Evolutionary conservation across 2,329 filamentous ascomycete genomes (phyloP).

Genomic region (Trichoderma asperellum): DNA sequence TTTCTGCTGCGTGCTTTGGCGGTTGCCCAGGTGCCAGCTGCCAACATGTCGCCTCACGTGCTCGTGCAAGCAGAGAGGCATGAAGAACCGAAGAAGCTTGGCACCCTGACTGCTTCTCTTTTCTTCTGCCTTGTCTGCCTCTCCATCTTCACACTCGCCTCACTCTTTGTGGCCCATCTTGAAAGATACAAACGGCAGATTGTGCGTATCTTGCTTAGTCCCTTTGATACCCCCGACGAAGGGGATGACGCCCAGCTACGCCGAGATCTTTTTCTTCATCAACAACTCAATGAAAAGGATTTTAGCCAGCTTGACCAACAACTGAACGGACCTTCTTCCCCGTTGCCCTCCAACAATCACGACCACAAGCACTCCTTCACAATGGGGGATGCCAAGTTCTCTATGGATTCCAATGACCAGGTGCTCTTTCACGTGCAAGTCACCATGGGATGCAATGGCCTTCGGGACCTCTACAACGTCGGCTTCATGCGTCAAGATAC

Average conservation of each 20-base stretch:
- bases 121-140: conserved; percentile 12
- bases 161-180: neutral
- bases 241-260: neutral
- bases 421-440: conserved; percentile 34
- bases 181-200: conserved; percentile 13
- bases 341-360: neutral
- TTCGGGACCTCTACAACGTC: conserved; percentile 34
- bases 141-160: neutral
- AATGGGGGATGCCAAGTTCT: neutral
- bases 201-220: neutral
- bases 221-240: neutral
- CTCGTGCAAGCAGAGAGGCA: conserved; percentile 8
- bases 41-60: conserved; percentile 24
- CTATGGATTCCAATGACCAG: conserved; percentile 32
- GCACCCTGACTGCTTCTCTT: neutral
- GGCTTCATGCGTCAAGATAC: conserved; percentile 35
- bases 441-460: conserved; percentile 34
- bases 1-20: neutral
- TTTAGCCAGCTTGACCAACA: too few relatives aligned
- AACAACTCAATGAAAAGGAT: neutral
- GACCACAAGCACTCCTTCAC: neutral
- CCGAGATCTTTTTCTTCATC: neutral
- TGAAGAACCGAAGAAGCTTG: neutral
- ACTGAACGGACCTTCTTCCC: neutral
- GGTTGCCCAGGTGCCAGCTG: conserved; percentile 6